Evolutionary conservation across 2,329 filamentous ascomycete genomes (phyloP).

Genomic region (Xylaria sp.): DNA sequence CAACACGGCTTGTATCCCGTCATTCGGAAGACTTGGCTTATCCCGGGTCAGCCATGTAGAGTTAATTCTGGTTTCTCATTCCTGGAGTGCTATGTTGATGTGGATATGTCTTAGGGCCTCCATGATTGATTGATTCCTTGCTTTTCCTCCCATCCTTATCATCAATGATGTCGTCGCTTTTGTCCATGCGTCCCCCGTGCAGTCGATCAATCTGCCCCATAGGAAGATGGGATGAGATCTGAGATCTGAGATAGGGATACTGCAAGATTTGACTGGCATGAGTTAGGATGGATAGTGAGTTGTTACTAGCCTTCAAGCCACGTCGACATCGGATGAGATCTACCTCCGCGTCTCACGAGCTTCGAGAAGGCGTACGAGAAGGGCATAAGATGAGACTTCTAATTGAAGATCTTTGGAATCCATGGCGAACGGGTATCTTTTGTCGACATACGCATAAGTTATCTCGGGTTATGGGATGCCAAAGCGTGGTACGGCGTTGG

Average conservation of each 20-base stretch:
- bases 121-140: constrained; percentile 1
- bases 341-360: constrained; percentile 29
- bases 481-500: constrained; percentile 13
- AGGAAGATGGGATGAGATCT: constrained; percentile 21
- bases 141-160: background rate
- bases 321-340: constrained; percentile 30
- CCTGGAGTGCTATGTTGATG: background rate
- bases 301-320: constrained; percentile 10
- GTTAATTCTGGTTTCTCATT: background rate
- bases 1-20: constrained; percentile 7
- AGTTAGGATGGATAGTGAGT: background rate
- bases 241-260: constrained; percentile 12
- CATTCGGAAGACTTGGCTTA: background rate
- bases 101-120: background rate
- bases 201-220: constrained; percentile 23
- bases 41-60: background rate
- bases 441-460: constrained; percentile 7
- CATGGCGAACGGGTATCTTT: background rate
- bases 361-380: constrained; percentile 25
- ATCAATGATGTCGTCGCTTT: background rate
- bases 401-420: constrained; percentile 20
- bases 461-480: constrained; percentile 18
- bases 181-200: constrained; percentile 17
- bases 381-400: constrained; percentile 20
- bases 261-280: background rate